Evolutionary conservation across 2,329 filamentous ascomycete species (phyloP).

Genomic region (Colletotrichum costaricense): DNA sequence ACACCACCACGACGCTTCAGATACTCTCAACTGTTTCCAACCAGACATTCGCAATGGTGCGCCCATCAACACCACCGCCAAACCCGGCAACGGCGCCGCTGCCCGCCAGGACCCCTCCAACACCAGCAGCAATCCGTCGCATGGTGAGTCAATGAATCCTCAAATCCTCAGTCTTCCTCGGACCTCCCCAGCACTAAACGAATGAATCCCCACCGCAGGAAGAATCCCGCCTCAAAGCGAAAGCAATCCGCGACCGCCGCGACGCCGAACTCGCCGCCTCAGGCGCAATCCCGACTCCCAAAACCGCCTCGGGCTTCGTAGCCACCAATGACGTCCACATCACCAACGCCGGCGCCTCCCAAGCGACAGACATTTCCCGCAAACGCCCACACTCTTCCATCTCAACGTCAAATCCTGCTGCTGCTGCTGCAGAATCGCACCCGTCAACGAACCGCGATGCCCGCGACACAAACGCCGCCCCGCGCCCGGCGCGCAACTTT

Average conservation of each 20-base stretch:
- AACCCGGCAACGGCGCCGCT: conserved; percentile 42
- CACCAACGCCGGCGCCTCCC: conserved; percentile 49
- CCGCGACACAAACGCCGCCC: conserved; percentile 60
- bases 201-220: conserved; percentile 64
- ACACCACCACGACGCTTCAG: background rate
- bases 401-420: conserved; percentile 46
- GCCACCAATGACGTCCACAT: conserved; percentile 72
- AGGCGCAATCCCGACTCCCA: conserved; percentile 54
- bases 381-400: conserved; percentile 80
- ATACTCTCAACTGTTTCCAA: background rate
- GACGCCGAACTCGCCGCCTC: conserved; percentile 70
- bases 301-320: conserved; percentile 77
- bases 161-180: background rate
- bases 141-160: conserved; percentile 57
- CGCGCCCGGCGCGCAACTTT: conserved; percentile 87
- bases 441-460: conserved; percentile 78
- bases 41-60: conserved; percentile 53
- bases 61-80: conserved; percentile 57
- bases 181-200: conserved; percentile 21
- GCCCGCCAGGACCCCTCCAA: conserved; percentile 57
- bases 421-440: conserved; percentile 40
- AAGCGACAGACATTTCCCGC: conserved; percentile 53
- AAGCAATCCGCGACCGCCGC: conserved; percentile 81
- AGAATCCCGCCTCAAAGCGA: conserved; percentile 87
- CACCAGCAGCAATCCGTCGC: conserved; percentile 64